Percentiles rank a stretch among this genome's conserved stretches.
These are phyloP conservation scores for Leccinellum luteum DNA, from an alignment of 768 basidiomycete species.

Conservation along the genomic window DNA sequence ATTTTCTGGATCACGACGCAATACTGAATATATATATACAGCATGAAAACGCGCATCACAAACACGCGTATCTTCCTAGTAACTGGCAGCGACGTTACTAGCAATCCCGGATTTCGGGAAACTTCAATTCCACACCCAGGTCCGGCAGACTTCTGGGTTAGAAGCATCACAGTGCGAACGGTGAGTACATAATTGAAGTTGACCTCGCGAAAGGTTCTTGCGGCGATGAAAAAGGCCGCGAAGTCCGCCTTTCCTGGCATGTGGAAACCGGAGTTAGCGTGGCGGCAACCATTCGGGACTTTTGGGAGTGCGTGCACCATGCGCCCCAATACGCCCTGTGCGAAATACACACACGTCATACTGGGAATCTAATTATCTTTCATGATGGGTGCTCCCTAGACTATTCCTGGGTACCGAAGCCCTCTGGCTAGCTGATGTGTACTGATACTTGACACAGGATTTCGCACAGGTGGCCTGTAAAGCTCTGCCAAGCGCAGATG, in stretches of 20 bases:
- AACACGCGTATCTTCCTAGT: not conserved
- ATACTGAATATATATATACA: not conserved
- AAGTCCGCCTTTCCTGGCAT: not conserved
- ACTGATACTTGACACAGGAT: not conserved
- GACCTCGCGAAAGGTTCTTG: not conserved
- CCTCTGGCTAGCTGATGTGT: no score
- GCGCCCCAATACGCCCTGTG: no score
- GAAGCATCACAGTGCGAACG: not conserved
- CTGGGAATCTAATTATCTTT: no score
- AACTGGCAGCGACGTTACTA: no score
- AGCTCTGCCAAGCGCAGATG: not conserved
- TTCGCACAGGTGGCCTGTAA: not conserved
- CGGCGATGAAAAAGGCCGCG: not conserved
- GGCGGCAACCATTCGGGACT: not conserved
- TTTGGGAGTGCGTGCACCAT: not conserved
- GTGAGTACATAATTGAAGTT: not conserved
- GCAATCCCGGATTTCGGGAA: not conserved
- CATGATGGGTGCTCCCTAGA: no score
- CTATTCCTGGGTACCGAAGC: no score
- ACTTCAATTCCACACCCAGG: not conserved
- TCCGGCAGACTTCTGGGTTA: not conserved
- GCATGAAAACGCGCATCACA: not conserved
- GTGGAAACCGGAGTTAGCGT: not conserved
- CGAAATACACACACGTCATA: no score
- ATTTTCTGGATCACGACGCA: not conserved